Conservation (phyloP, 106 monocot species). For the Cymbidium sinense region DNA sequence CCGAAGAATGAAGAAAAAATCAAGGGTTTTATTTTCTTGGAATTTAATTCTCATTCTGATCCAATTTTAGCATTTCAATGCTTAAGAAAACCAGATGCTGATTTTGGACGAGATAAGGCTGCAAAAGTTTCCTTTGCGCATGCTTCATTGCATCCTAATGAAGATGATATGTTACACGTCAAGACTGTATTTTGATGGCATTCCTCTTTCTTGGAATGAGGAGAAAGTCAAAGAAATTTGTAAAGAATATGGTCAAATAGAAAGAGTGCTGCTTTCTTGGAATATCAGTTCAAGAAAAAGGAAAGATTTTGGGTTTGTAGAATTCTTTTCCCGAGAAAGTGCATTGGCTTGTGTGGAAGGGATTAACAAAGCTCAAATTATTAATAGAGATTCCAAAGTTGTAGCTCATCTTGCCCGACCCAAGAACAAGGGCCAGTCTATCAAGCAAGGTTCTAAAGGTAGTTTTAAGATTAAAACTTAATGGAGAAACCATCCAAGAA, state of each 20-base stretch:
- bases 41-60: conserved; percentile 44
- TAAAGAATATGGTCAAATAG: too few relatives aligned
- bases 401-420: conserved; percentile 31
- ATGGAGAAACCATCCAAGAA: conserved; percentile 16
- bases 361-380: conserved; percentile 35
- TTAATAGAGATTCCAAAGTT: conserved; percentile 36
- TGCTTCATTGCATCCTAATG: conserved; percentile 22
- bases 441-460: conserved; percentile 23
- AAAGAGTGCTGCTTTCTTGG: too few relatives aligned
- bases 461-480: conserved; percentile 26
- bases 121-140: conserved; percentile 60
- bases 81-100: too few relatives aligned
- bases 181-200: conserved; percentile 47
- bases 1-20: conserved; percentile 40
- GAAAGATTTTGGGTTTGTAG: too few relatives aligned
- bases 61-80: conserved; percentile 59
- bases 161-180: conserved; percentile 37
- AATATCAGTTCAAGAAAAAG: too few relatives aligned
- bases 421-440: conserved; percentile 16
- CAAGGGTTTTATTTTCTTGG: conserved; percentile 54
- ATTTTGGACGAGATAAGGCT: conserved; percentile 44
- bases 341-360: conserved; percentile 60
- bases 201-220: conserved; percentile 36
- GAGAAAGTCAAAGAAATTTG: too few relatives aligned
- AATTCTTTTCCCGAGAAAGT: conserved; percentile 44